Base-by-base conservation (phyloP, 1,139 yeast species). In the Yamadazyma oceani region DNA sequence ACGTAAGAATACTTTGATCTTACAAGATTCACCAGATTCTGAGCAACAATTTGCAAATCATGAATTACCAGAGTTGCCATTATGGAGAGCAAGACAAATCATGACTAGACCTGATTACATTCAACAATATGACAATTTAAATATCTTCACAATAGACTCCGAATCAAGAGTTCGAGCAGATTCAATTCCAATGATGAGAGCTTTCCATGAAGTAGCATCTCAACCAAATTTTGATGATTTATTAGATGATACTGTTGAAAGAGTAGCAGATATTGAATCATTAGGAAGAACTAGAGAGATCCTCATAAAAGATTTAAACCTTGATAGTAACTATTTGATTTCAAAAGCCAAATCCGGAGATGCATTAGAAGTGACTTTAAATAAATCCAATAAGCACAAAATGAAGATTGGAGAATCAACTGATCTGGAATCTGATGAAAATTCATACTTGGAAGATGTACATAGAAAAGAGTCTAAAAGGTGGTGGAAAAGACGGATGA, bases 101-200 rank as follows among this genome's bases (percentile, higher is more conserved):
- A 85, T 86, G 95, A 86, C 95, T 0, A 64, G 95, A 38, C 81
- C 89, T 1, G 95, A 86, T 57, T 86, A 77, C 54, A 86, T 86
- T 44, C 88, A 85, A 52, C 66, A 57, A 17, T 85, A 83, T 54
- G 95, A 86, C 55, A 79, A 83, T 49, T 62, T 85, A 46, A 86
- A 86, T 57, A 78, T 86, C 17, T 86, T 86, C 57, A 84, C 95
- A 1, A 78, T 86, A 39, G 94, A 86, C 58, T 78, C 88, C 0
- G 75, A 75, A 42, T 81, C 89, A 0, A 69, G 82, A 41, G 95
- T 86, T 2, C 65, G 85, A 28, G 92, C 95, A 0, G 95, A 86
- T 56, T 79, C 86, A 3, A 84, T 85, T 2, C 90, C 94, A 1
- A 85, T 86, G 95, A 85, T 86, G 95, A 74, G 90, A 49, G 95